A percentile compares a stretch with the other conserved stretches of the same genome.
Conservation (phyloP, 2,329 filamentous ascomycete species). For the Aspergillus unguis region DNA sequence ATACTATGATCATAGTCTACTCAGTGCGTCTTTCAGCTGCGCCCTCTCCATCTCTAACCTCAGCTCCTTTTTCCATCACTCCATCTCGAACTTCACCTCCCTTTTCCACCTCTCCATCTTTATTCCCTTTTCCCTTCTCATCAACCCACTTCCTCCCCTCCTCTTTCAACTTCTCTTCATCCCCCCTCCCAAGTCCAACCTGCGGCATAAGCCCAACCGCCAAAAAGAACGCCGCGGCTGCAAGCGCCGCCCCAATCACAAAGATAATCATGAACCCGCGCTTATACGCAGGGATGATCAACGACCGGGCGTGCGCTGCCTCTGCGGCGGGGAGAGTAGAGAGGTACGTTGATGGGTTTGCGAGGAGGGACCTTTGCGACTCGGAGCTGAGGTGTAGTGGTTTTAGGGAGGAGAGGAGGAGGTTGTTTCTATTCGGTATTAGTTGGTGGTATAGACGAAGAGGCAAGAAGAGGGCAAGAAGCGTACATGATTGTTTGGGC, state of each 20-base stretch:
- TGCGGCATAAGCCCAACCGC: slow-evolving; percentile 39
- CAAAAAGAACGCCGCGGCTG: slow-evolving; percentile 34
- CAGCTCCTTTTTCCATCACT: background rate
- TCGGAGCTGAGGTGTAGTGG: slow-evolving; percentile 22
- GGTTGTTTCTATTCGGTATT: slow-evolving; percentile 27
- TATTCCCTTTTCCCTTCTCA: slow-evolving; percentile 7
- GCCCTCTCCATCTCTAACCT: background rate
- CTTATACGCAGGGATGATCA: slow-evolving; percentile 36
- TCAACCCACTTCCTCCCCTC: slow-evolving; percentile 24
- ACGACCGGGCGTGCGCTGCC: slow-evolving; percentile 24
- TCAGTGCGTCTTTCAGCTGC: too few species aligned
- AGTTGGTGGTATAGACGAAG: background rate
- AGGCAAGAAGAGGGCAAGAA: background rate
- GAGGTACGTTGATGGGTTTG: slow-evolving; percentile 30
- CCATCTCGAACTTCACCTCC: background rate
- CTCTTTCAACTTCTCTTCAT: slow-evolving; percentile 31
- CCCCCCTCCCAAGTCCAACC: slow-evolving; percentile 25
- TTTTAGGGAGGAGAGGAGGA: slow-evolving; percentile 25
- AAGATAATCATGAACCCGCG: slow-evolving; percentile 42
- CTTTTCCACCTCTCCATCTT: background rate
- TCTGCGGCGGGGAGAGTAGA: slow-evolving; percentile 24
- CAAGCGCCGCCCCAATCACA: slow-evolving; percentile 35
- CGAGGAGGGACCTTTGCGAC: slow-evolving; percentile 26
- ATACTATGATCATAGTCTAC: too few species aligned
- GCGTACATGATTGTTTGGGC: slow-evolving; percentile 41